Evolutionary conservation across 306 rosid genomes (phyloP).

Genomic region (Vicia sativa): DNA sequence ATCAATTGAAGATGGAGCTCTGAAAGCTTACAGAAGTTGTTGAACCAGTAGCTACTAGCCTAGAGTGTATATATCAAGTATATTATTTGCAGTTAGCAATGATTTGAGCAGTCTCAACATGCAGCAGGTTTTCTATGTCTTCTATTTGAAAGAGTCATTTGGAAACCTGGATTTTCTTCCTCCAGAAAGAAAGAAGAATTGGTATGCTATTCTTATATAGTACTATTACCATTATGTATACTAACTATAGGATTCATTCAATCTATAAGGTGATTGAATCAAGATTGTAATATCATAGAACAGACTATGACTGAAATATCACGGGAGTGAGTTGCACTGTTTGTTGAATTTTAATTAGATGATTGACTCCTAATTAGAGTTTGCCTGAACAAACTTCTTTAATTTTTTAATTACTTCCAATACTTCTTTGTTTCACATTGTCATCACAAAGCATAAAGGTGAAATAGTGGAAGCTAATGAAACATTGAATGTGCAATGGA

Average conservation of each 20-base stretch:
- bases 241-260: conserved; percentile 57
- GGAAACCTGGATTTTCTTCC: conserved; percentile 53
- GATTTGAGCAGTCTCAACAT: conserved; percentile 51
- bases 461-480: not conserved
- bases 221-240: conserved; percentile 42
- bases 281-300: conserved; percentile 61
- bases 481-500: not conserved
- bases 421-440: conserved; percentile 9
- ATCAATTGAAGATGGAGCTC: conserved; percentile 89
- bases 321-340: conserved; percentile 43
- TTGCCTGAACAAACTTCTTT: conserved; percentile 33
- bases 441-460: not conserved
- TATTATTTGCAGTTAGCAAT: conserved; percentile 64
- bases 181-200: conserved; percentile 52
- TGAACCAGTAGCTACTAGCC: conserved; percentile 57
- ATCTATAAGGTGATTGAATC: conserved; percentile 58
- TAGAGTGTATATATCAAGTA: conserved; percentile 72
- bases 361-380: conserved; percentile 33
- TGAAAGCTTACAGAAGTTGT: conserved; percentile 52
- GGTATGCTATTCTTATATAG: conserved; percentile 53
- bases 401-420: conserved; percentile 17
- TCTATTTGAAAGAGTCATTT: conserved; percentile 56
- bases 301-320: conserved; percentile 40
- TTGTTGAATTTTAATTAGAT: conserved; percentile 40
- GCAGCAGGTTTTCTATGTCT: conserved; percentile 58